Conservation (phyloP, 192 early-diverging fungal species). For the Diversispora epigaea region DNA sequence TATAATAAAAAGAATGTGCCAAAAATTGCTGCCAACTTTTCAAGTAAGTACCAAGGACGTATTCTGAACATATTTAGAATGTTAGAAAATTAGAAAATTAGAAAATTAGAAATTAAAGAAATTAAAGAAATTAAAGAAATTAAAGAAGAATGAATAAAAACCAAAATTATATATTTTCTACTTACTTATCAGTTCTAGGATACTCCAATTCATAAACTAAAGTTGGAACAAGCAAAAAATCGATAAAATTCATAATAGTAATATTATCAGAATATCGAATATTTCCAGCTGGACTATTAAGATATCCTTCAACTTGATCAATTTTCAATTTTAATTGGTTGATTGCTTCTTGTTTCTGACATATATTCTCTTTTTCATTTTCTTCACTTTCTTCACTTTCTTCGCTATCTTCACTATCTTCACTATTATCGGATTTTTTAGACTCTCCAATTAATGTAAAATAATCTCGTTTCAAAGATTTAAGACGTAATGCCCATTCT, state of each 20-base stretch:
- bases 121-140: not conserved
- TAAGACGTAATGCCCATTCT: conserved; percentile 40
- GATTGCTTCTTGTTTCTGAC: not conserved
- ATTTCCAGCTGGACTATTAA: conserved; percentile 49
- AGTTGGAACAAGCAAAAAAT: conserved; percentile 86
- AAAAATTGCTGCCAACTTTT: conserved; percentile 74
- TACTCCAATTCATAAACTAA: conserved; percentile 94
- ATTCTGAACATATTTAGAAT: conserved; percentile 51
- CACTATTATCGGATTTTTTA: conserved; percentile 34
- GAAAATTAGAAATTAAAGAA: not conserved
- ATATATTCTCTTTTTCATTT: not conserved
- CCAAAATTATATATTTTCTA: not conserved
- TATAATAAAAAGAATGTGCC: conserved; percentile 82
- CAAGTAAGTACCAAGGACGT: conserved; percentile 83
- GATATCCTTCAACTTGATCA: conserved; percentile 54
- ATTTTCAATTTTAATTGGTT: conserved; percentile 42
- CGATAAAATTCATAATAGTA: conserved; percentile 77
- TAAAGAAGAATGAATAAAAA: too few species aligned
- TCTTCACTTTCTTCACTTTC: too few species aligned
- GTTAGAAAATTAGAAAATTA: not conserved
- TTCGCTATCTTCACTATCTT: not conserved
- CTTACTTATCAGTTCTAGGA: conserved; percentile 77
- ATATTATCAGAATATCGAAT: conserved; percentile 76
- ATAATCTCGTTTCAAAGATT: conserved; percentile 39
- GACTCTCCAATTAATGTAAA: conserved; percentile 21